Conservation (phyloP, 164 flowering plant species). For the Tinospora cordifolia region DNA sequence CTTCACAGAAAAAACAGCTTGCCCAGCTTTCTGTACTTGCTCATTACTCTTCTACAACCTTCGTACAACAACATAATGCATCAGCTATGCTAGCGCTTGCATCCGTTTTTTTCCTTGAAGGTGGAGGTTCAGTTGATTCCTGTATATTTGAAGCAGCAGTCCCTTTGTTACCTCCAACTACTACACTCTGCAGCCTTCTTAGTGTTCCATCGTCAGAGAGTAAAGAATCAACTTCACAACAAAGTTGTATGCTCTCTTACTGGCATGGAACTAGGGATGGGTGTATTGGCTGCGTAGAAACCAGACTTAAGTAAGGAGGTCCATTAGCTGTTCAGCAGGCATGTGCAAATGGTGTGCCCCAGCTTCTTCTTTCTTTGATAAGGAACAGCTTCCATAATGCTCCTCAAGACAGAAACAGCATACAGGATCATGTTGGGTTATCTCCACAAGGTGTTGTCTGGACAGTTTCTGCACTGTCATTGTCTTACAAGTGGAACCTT, state of each 20-base stretch:
- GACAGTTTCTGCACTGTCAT: conserved; percentile 72
- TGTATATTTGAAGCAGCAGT: conserved; percentile 59
- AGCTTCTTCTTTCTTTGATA: conserved; percentile 56
- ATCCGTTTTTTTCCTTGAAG: conserved; percentile 76
- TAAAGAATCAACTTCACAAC: conserved; percentile 22
- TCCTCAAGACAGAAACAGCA: conserved; percentile 22
- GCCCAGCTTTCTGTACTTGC: conserved; percentile 68
- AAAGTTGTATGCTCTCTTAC: conserved; percentile 44
- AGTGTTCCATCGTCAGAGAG: conserved; percentile 30
- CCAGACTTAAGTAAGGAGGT: conserved; percentile 79
- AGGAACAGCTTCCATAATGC: conserved; percentile 24
- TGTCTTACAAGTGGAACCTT: conserved; percentile 77
- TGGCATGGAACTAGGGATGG: conserved; percentile 93
- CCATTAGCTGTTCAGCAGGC: conserved; percentile 77
- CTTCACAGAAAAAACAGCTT: conserved; percentile 62
- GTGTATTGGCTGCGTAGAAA: conserved; percentile 72
- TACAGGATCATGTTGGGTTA: conserved; percentile 46
- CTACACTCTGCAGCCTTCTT: conserved; percentile 62
- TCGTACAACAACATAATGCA: conserved; percentile 53
- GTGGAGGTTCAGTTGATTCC: conserved; percentile 42
- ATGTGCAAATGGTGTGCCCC: conserved; percentile 79
- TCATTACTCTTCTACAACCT: conserved; percentile 46
- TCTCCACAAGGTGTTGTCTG: conserved; percentile 84
- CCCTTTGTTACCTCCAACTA: conserved; percentile 76
- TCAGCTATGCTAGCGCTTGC: conserved; percentile 92